phyloP scores from a whole-genome alignment of 1,284 basidiomycete genomes.

The Tilletia walkeri region DNA sequence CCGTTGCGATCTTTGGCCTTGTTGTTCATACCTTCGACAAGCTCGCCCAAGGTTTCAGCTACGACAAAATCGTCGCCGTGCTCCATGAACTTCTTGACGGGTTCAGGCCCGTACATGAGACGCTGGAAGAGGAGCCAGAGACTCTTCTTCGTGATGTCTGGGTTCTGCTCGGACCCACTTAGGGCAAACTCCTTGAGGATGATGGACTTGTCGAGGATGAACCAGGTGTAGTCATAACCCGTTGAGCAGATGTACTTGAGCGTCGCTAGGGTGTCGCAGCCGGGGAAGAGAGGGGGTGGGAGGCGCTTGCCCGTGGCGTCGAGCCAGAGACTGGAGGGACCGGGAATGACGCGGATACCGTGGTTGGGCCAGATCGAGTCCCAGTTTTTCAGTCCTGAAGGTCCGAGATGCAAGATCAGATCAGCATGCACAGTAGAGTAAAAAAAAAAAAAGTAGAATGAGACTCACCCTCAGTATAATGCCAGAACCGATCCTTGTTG shows the following conservation, averaged over 20 bases:
- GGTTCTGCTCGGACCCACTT: slow-evolving; percentile 28
- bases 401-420: too few relatives aligned
- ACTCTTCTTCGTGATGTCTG: slow-evolving; percentile 25
- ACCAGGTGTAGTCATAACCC: slow-evolving; percentile 29
- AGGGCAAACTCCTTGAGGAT: slow-evolving; percentile 27
- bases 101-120: slow-evolving; percentile 23
- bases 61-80: slow-evolving; percentile 24
- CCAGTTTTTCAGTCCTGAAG: slow-evolving; percentile 24
- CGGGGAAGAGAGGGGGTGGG: slow-evolving; percentile 25
- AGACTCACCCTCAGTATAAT: slow-evolving; percentile 24
- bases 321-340: slow-evolving; percentile 27
- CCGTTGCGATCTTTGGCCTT: slow-evolving; percentile 19
- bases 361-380: slow-evolving; percentile 29
- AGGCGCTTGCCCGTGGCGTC: slow-evolving; percentile 28
- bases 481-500: slow-evolving; percentile 28
- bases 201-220: slow-evolving; percentile 25
- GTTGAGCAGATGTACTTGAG: slow-evolving; percentile 26
- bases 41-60: slow-evolving; percentile 19
- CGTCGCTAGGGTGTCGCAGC: slow-evolving; percentile 25
- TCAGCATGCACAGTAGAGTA: not conserved
- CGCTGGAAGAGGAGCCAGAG: slow-evolving; percentile 13
- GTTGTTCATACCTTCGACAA: slow-evolving; percentile 28
- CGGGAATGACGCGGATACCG: slow-evolving; percentile 29
- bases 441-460: not conserved
- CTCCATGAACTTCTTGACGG: slow-evolving; percentile 24